Conservation (phyloP, 805 yeast genomes). For the Starmerella kuoi region DNA sequence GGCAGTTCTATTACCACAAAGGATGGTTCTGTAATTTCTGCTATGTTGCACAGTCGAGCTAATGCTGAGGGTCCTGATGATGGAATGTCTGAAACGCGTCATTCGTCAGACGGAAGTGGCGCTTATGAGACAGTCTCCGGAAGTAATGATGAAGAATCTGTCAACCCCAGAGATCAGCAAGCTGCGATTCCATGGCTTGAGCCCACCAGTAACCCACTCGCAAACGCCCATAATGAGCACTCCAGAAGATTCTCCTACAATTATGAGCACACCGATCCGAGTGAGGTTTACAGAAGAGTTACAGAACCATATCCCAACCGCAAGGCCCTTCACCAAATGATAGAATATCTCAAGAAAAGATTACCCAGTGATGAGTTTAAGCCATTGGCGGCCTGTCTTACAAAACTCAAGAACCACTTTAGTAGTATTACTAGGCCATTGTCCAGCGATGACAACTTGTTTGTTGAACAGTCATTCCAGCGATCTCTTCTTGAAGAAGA, state of each 20-base stretch:
- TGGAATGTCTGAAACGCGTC: background rate
- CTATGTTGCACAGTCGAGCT: constrained; percentile 6
- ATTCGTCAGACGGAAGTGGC: background rate
- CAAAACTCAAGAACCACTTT: constrained; percentile 82
- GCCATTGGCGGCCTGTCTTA: constrained; percentile 75
- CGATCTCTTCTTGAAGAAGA: constrained; percentile 82
- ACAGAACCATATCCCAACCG: constrained; percentile 75
- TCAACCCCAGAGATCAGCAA: background rate
- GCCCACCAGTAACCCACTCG: constrained; percentile 7
- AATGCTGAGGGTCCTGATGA: background rate
- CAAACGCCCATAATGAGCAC: constrained; percentile 6
- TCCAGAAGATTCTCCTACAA: constrained; percentile 4
- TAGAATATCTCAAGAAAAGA: constrained; percentile 57
- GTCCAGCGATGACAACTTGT: constrained; percentile 81
- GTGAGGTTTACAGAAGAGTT: constrained; percentile 52
- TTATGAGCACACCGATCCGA: constrained; percentile 13
- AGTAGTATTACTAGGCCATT: constrained; percentile 83
- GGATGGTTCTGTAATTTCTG: constrained; percentile 3
- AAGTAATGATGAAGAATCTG: background rate
- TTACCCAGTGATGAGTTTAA: constrained; percentile 61
- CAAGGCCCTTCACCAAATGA: constrained; percentile 74
- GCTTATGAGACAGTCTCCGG: background rate
- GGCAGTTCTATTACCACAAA: background rate
- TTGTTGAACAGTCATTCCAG: constrained; percentile 94
- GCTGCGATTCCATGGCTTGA: constrained; percentile 4